Conservation (phyloP, 495 filamentous ascomycete genomes). For the Bryoglossum gracile region DNA sequence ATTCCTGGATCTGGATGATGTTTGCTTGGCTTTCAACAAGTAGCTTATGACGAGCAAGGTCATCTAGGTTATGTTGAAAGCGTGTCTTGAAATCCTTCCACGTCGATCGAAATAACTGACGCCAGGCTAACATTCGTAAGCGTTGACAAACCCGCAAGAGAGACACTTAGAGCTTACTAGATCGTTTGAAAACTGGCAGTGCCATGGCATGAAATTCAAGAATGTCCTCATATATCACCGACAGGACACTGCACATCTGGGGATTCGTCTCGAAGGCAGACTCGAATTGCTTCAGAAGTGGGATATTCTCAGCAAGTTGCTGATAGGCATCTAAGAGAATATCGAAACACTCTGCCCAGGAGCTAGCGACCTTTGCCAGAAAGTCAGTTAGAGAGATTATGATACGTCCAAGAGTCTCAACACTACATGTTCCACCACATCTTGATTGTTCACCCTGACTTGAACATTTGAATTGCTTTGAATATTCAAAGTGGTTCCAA, state of each 20-base stretch:
- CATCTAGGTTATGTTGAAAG: constrained; percentile 30
- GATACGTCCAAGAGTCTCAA: too few species aligned
- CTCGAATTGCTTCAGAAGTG: constrained; percentile 30
- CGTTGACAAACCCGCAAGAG: not conserved
- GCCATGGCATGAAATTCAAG: constrained; percentile 35
- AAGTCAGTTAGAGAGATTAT: too few species aligned
- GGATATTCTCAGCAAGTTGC: constrained; percentile 33
- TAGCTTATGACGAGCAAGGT: constrained; percentile 30
- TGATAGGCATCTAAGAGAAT: constrained; percentile 36
- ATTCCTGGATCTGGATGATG: constrained; percentile 22
- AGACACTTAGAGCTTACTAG: constrained; percentile 5
- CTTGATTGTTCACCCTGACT: too few species aligned
- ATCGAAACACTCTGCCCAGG: constrained; percentile 27
- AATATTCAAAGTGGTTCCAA: too few species aligned
- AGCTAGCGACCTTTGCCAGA: constrained; percentile 13
- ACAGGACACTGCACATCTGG: constrained; percentile 28
- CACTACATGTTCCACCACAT: too few species aligned
- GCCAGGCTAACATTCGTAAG: constrained; percentile 22
- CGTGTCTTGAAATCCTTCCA: constrained; percentile 35
- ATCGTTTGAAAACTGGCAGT: constrained; percentile 27
- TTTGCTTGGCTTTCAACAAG: constrained; percentile 30
- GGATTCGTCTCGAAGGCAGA: constrained; percentile 26
- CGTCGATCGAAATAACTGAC: constrained; percentile 27
- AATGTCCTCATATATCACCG: constrained; percentile 39
- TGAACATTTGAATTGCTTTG: too few species aligned